Percentiles rank a stretch among this genome's conserved stretches.
These are phyloP conservation scores for Poa pratensis DNA, from an alignment of 176 grass and related monocot genomes.

Conservation along the genomic window DNA sequence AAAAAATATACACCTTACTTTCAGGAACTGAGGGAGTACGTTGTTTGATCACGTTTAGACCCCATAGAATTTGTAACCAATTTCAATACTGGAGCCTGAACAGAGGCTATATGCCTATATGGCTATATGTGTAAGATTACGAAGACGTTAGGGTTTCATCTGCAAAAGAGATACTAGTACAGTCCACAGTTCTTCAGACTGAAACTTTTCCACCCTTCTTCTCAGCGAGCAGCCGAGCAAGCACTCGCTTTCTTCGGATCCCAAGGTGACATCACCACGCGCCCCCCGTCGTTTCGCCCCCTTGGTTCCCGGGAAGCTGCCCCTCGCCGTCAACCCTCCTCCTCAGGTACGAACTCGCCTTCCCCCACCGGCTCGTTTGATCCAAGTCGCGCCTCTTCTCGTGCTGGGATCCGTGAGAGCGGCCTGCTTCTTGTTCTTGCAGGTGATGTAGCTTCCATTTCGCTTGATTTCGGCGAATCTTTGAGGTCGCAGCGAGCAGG, in stretches of 20 bases:
- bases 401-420: slow-evolving; percentile 45
- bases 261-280: slow-evolving; percentile 40
- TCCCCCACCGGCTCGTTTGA: slow-evolving; percentile 5
- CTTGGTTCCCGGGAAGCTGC: slow-evolving; percentile 10
- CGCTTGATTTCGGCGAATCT: neutral
- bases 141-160: neutral
- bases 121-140: neutral
- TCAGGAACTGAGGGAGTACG: neutral
- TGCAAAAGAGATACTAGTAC: slow-evolving; percentile 11
- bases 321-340: neutral
- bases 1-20: too few species aligned
- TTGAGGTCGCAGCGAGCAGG: neutral
- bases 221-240: slow-evolving; percentile 12
- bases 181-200: slow-evolving; percentile 26
- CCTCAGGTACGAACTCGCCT: neutral
- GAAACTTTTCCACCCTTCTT: slow-evolving; percentile 37
- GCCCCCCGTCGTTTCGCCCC: neutral
- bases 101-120: neutral
- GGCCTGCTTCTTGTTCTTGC: slow-evolving; percentile 34
- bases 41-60: too few species aligned
- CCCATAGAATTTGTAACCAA: too few species aligned
- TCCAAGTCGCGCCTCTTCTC: slow-evolving; percentile 1
- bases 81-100: neutral
- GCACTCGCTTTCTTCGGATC: slow-evolving; percentile 34
- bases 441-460: neutral